These are phyloP conservation scores for Dryas integrifolia DNA, from an alignment of 331 rosid species.

Conservation along the genomic window DNA sequence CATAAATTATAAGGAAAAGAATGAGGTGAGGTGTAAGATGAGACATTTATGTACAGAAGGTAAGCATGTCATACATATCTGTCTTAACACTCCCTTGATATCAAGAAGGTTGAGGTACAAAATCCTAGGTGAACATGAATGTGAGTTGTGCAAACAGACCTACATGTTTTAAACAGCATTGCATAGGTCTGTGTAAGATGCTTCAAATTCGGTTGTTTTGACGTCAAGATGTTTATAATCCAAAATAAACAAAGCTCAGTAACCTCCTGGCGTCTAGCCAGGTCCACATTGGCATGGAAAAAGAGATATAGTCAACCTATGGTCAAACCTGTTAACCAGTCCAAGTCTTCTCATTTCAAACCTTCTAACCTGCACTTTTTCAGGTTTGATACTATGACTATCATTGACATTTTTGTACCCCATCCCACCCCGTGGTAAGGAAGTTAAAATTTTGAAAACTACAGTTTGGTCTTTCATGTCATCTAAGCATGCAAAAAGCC, in stretches of 20 bases:
- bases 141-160: background rate
- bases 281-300: slow-evolving; percentile 3
- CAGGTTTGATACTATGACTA: background rate
- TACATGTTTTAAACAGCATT: background rate
- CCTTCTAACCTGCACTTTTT: background rate
- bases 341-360: background rate
- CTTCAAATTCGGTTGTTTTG: background rate
- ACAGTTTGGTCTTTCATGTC: background rate
- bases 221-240: background rate
- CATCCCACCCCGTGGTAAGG: background rate
- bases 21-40: background rate
- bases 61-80: background rate
- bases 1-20: background rate
- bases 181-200: background rate
- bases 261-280: background rate
- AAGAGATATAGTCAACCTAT: background rate
- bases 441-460: background rate
- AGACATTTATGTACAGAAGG: background rate
- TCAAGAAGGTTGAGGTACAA: background rate
- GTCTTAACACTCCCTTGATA: background rate
- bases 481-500: background rate
- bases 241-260: background rate
- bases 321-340: background rate
- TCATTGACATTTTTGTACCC: background rate
- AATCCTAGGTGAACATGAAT: background rate